Conservation (phyloP, 345 rosid species). For the Tarenaya hassleriana region DNA sequence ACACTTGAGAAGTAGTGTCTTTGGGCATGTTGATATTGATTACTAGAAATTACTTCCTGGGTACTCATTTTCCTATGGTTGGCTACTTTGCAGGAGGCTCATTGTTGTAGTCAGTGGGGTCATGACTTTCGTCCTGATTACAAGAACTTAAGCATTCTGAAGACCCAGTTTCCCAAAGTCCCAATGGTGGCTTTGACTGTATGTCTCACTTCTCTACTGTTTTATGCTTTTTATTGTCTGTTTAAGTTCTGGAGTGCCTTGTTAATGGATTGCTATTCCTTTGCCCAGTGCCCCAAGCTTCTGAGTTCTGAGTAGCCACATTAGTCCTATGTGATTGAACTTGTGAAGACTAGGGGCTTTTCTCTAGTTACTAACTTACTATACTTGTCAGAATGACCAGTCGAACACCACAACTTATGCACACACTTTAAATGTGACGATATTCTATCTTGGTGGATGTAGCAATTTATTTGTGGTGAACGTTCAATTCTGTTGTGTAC, state of each 20-base stretch:
- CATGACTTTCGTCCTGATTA: conserved; percentile 98
- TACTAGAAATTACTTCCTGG: not conserved
- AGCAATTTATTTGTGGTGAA: not conserved
- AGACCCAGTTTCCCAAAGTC: conserved; percentile 85
- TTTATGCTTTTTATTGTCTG: conserved; percentile 1
- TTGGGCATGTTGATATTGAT: not conserved
- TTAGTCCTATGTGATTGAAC: not conserved
- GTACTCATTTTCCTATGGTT: conserved; percentile 10
- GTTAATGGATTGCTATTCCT: not conserved
- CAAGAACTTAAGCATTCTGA: conserved; percentile 82
- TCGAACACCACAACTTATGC: not conserved
- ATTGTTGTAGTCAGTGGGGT: conserved; percentile 99
- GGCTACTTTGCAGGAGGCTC: conserved; percentile 80
- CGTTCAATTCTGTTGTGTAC: conserved; percentile 5
- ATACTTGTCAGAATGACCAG: conserved; percentile 10
- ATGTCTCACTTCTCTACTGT: conserved; percentile 30
- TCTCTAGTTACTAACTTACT: conserved; percentile 8
- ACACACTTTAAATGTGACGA: not conserved
- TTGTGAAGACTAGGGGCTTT: conserved; percentile 9
- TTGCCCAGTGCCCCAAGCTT: too few relatives aligned
- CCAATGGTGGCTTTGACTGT: conserved; percentile 91
- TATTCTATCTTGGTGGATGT: not conserved
- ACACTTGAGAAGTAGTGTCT: too few relatives aligned
- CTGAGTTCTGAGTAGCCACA: too few relatives aligned
- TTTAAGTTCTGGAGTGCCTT: not conserved